Evolutionary conservation across 192 early-diverging fungal genomes (phyloP), one percentile per base, ranked within the genome.

Genomic region (Coemansia sp.): DNA sequence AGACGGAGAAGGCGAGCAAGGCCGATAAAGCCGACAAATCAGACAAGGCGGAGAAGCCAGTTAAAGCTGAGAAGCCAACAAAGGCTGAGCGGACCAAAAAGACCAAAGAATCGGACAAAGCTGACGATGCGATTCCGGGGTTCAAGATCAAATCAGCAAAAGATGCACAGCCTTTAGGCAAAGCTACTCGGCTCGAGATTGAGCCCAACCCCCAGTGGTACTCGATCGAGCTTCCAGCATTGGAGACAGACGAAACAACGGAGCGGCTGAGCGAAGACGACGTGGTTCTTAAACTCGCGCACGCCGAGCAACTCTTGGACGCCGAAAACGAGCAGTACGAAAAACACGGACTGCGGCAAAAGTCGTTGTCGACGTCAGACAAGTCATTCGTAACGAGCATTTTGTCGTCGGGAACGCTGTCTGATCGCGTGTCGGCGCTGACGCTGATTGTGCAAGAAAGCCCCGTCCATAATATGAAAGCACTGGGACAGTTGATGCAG

Each of bases 361-460:
- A 68, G 46, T 81, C 80, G 25, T 74, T 89, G 38, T 89, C 89
- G 10, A 85, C 87, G 3, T 88, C 93, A 19, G 94, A 99, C 82
- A 83, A 84, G 56, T 86, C 85, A 38, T 99, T 97, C 74, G 85
- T 97, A 14, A 79, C 89, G 17, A 93, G 90, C 47, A 91, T 99
- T 36, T 76, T 99, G 72, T 75, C 87, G 48, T 93, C 91, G 26
- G 97, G 97, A 75, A 99, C 97, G 17, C 73, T 93, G 44, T 91
- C 88, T 42, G 97, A 99, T 85, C 90, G 91, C 62, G 87, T 97
- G 23, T 95, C 94, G 17, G 95, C 95, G 19, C 72, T 99, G 57
- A 94, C 94, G 2, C 83, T 99, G 52, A 74, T 98, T 21, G 83
- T 97, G 31, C 94, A 96, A 67, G 93, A 94, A 67, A 94, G 93